Conservation (phyloP, 2,329 filamentous ascomycete species). For the Nemania sp. region DNA sequence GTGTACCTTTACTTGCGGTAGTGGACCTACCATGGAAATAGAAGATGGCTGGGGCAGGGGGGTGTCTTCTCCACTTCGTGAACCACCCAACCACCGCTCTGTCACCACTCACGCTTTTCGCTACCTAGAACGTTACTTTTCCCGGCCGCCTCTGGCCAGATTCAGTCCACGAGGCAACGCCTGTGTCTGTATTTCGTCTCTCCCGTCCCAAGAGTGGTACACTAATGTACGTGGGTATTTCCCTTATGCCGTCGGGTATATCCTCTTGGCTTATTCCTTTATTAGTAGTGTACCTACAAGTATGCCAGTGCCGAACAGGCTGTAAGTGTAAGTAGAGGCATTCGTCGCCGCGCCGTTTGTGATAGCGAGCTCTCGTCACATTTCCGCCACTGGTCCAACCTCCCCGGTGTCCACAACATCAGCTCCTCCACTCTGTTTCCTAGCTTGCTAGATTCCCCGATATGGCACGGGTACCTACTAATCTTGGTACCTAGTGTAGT, state of each 20-base stretch:
- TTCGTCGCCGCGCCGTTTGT: neutral
- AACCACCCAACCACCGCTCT: constrained; percentile 10
- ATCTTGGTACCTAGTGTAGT: neutral
- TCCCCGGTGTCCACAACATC: neutral
- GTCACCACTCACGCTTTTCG: no score
- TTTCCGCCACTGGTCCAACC: constrained; percentile 13
- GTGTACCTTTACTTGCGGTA: no score
- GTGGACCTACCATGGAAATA: no score
- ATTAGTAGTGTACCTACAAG: neutral
- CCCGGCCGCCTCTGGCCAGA: neutral
- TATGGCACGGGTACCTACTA: neutral
- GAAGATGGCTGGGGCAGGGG: no score
- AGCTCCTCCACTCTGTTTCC: neutral
- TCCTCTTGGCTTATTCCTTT: neutral
- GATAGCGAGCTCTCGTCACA: neutral
- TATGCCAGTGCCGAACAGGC: neutral
- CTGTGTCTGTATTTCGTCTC: no score
- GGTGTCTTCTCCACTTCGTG: neutral
- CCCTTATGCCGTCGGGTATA: constrained; percentile 7
- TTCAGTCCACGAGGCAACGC: neutral
- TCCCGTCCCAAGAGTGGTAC: no score
- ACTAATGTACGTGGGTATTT: neutral
- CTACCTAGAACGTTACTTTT: no score
- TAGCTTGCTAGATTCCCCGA: neutral
- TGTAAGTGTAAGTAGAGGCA: neutral